Evolutionary conservation across 352 stramenopile genomes (phyloP), one percentile per base, ranked within the genome.

Genomic region (Pythium oligandrum): DNA sequence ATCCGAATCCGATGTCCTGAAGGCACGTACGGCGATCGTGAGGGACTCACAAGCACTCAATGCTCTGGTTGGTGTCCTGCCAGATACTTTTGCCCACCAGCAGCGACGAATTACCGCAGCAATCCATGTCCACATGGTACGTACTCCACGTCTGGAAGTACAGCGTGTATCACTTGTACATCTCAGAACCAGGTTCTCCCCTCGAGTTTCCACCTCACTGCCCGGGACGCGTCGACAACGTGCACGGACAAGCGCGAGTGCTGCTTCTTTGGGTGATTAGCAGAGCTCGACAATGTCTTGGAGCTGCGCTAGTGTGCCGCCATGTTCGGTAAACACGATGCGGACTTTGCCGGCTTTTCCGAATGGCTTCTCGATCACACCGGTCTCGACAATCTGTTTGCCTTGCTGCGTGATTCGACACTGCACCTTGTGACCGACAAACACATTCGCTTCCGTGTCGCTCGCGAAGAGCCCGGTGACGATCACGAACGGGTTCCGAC

Each of bases 291-390:
- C 54, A 0, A n/a, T 10, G 34, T 83, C 71, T 17, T 73, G 73
- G 2, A 73, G 55, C 53, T 82, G 72, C 0, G 64, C 77, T 4
- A 56, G 53, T 8, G 80, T 90, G 6, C 80, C 80, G 11, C 70
- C 71, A 42, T 64, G 65, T 2, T 7, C 40, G 32, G 55, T 34
- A 46, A 89, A 89, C 6, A 57, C 42, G 8, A 90, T 68, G 12
- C 82, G 75, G 4, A 92, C 73, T 54, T 92, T 90, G 7, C 82
- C 82, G 33, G 75, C 78, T 42, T 90, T 92, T 3, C 82, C 82
- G 43, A 92, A 92, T 12, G 78, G 68, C 40, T 86, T 88, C 33
- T 89, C 78, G 38, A 90, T 77, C 30, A 57, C 43, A 0, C 82
- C 82, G 26, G 55, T n/a, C 11, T 88, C 71, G 9, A 46, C n/a